phyloP scores from a whole-genome alignment of 108 stramenopile species.

The Aurantiochytrium sp. region DNA sequence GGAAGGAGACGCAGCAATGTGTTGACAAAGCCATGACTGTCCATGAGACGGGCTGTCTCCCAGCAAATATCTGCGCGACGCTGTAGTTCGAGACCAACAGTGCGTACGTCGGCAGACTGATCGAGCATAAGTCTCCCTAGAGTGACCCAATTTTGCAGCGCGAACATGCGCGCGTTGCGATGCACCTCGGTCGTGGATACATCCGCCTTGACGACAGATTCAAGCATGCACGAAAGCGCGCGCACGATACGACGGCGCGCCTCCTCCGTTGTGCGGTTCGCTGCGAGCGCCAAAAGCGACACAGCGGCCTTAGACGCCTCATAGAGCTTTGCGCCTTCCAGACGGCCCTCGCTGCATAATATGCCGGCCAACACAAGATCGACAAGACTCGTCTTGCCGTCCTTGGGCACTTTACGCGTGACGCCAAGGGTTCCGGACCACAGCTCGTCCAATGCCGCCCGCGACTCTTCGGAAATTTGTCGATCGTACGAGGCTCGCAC shows the following conservation, averaged over 20 bases:
- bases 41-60: background rate
- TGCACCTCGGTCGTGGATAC: background rate
- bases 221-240: background rate
- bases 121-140: background rate
- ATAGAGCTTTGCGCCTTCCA: background rate
- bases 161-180: background rate
- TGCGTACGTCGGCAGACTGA: background rate
- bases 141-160: background rate
- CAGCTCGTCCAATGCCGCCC: background rate
- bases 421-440: background rate
- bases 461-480: background rate
- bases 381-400: background rate
- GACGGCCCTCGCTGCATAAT: background rate
- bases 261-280: background rate
- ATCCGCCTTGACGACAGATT: background rate
- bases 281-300: background rate
- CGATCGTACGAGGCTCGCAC: background rate
- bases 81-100: background rate
- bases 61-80: background rate
- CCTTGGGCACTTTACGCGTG: background rate
- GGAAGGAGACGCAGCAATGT: background rate
- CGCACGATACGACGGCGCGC: background rate
- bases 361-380: background rate
- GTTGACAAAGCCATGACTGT: background rate
- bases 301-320: background rate